A percentile compares a stretch with the other conserved stretches of the same genome.
phyloP scores from a whole-genome alignment of 2,329 filamentous ascomycete genomes.

The Colletotrichum agaves region DNA sequence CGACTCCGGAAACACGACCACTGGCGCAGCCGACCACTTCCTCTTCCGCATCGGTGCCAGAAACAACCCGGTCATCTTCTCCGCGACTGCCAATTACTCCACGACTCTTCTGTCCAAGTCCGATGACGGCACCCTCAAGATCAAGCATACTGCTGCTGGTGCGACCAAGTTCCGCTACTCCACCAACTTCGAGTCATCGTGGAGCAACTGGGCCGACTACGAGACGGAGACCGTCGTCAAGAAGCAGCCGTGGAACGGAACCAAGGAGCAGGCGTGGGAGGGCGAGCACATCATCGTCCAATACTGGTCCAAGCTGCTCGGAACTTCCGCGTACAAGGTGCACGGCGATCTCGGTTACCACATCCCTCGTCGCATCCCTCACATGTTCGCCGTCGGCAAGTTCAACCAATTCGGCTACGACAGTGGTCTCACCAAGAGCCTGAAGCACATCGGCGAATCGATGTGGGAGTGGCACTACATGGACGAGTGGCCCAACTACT shows the following conservation, averaged over 20 bases:
- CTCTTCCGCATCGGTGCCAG: constrained; percentile 46
- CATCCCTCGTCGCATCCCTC: constrained; percentile 65
- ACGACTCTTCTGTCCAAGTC: constrained; percentile 57
- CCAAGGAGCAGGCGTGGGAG: constrained; percentile 65
- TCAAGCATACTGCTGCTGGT: constrained; percentile 69
- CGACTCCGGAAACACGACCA: constrained; percentile 53
- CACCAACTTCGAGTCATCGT: constrained; percentile 69
- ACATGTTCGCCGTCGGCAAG: constrained; percentile 70
- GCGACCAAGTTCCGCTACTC: constrained; percentile 72
- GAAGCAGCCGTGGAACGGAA: constrained; percentile 66
- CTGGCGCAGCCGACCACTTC: constrained; percentile 67
- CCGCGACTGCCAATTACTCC: constrained; percentile 50
- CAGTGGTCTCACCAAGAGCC: constrained; percentile 63
- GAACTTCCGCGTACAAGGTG: constrained; percentile 69
- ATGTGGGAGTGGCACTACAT: constrained; percentile 70
- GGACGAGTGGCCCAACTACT: constrained; percentile 70
- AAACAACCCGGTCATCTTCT: constrained; percentile 34
- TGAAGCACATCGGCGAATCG: constrained; percentile 59
- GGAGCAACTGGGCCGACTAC: constrained; percentile 69
- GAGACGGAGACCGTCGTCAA: constrained; percentile 59
- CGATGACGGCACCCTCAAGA: constrained; percentile 49
- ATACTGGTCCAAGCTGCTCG: constrained; percentile 69
- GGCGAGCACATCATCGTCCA: constrained; percentile 73
- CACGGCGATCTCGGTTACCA: constrained; percentile 62
- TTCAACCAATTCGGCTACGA: constrained; percentile 75